Conservation (phyloP, 192 early-diverging fungal species). For the Coemansia sp. region DNA sequence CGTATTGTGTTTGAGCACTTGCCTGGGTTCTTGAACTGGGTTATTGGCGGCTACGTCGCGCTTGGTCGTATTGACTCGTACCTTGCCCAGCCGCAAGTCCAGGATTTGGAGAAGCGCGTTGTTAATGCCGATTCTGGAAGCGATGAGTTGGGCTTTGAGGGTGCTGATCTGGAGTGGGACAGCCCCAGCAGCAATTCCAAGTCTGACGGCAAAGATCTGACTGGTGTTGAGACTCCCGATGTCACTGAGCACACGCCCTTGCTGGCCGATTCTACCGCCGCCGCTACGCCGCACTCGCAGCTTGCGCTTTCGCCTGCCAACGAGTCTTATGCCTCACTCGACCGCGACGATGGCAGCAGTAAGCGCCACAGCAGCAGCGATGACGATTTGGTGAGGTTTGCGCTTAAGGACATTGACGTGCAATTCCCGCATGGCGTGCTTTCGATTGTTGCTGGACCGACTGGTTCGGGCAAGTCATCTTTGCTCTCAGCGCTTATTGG, state of each 20-base stretch:
- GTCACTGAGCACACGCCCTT: slow-evolving; percentile 12
- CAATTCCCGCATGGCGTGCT: slow-evolving; percentile 71
- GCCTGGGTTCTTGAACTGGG: slow-evolving; percentile 62
- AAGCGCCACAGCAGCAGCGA: slow-evolving; percentile 10
- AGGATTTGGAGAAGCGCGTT: slow-evolving; percentile 50
- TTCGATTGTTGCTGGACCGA: slow-evolving; percentile 82
- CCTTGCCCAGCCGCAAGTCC: slow-evolving; percentile 73
- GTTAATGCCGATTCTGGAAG: not conserved
- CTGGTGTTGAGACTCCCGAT: not conserved
- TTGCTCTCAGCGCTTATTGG: slow-evolving; percentile 80
- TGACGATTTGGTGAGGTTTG: slow-evolving; percentile 42
- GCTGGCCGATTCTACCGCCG: slow-evolving; percentile 3
- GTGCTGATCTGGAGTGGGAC: slow-evolving; percentile 48
- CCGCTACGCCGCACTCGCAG: not conserved
- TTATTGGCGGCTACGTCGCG: slow-evolving; percentile 68
- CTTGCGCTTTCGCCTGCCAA: not conserved
- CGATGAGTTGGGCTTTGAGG: slow-evolving; percentile 31
- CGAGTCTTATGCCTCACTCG: slow-evolving; percentile 2
- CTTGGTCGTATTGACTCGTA: slow-evolving; percentile 74
- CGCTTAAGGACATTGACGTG: slow-evolving; percentile 65
- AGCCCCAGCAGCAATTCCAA: slow-evolving; percentile 5
- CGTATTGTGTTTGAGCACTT: slow-evolving; percentile 67
- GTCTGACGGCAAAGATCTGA: slow-evolving; percentile 6
- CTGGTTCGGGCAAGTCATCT: slow-evolving; percentile 88
- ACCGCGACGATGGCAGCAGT: not conserved